Conservation (phyloP, 148 eudicot species). For the Chenopodium berlandieri region DNA sequence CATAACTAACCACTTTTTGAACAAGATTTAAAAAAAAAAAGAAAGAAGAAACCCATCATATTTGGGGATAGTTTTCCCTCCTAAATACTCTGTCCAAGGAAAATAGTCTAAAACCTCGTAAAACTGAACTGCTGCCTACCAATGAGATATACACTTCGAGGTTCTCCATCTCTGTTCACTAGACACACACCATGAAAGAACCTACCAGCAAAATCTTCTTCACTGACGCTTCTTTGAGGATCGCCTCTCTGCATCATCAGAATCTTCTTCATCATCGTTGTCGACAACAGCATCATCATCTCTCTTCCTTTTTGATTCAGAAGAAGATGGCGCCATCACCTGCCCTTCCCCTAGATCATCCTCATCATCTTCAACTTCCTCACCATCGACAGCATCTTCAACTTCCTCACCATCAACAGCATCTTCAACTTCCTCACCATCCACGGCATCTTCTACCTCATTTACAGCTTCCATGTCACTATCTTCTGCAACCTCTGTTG, state of each 20-base stretch:
- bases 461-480: slow-evolving; percentile 50
- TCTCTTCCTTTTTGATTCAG: slow-evolving; percentile 45
- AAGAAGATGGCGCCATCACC: slow-evolving; percentile 43
- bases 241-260: slow-evolving; percentile 9
- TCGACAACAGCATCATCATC: slow-evolving; percentile 32
- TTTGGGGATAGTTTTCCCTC: slow-evolving; percentile 31
- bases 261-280: slow-evolving; percentile 29
- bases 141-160: slow-evolving; percentile 13
- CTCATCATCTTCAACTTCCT: slow-evolving; percentile 54
- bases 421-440: slow-evolving; percentile 51
- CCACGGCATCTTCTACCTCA: slow-evolving; percentile 46
- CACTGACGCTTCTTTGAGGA: slow-evolving; percentile 56
- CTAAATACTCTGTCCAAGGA: slow-evolving; percentile 24
- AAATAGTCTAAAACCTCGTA: slow-evolving; percentile 16
- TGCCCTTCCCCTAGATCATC: slow-evolving; percentile 52
- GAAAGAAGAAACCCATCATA: slow-evolving; percentile 8
- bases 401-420: slow-evolving; percentile 48
- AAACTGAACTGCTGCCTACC: slow-evolving; percentile 13
- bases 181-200: slow-evolving; percentile 12
- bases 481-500: slow-evolving; percentile 42
- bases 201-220: slow-evolving; percentile 8
- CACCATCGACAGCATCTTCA: slow-evolving; percentile 44
- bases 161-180: slow-evolving; percentile 10
- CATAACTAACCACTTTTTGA: slow-evolving; percentile 41
- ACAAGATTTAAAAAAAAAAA: slow-evolving; percentile 24